Conservation (phyloP, 768 basidiomycete species). For the Leccinum incarnatum region DNA sequence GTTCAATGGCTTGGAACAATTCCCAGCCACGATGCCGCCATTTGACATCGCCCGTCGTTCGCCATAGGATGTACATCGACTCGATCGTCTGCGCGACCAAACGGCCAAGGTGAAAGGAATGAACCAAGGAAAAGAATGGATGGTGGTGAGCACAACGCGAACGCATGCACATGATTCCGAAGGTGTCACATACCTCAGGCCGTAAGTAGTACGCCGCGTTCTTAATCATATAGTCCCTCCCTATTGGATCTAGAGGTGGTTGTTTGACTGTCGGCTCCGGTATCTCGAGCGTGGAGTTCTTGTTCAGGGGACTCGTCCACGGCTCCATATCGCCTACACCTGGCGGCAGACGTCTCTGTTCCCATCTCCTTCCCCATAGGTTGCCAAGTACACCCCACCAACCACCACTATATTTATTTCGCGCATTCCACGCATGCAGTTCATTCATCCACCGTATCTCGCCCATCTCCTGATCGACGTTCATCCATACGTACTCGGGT, state of each 20-base stretch:
- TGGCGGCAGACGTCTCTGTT: slow-evolving; percentile 42
- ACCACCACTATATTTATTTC: neutral
- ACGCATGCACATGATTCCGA: neutral
- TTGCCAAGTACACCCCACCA: neutral
- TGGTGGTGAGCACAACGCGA: neutral
- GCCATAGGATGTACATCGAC: slow-evolving; percentile 69
- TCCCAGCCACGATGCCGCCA: slow-evolving; percentile 74
- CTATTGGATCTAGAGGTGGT: slow-evolving; percentile 2
- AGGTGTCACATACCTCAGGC: slow-evolving; percentile 55
- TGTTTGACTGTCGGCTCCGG: neutral
- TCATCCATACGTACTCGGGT: slow-evolving; percentile 45
- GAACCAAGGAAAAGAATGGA: neutral
- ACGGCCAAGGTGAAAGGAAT: neutral
- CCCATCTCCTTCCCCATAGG: neutral
- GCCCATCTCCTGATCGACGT: slow-evolving; percentile 7
- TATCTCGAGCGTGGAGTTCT: slow-evolving; percentile 2
- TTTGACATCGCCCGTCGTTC: slow-evolving; percentile 58
- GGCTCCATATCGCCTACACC: slow-evolving; percentile 42
- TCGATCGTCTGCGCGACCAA: slow-evolving; percentile 56
- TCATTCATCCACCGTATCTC: slow-evolving; percentile 26
- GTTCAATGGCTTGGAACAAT: slow-evolving; percentile 65
- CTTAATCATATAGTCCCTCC: slow-evolving; percentile 53
- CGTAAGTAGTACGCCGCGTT: slow-evolving; percentile 54
- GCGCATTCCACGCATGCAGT: slow-evolving; percentile 45
- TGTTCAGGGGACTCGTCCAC: slow-evolving; percentile 14